phyloP scores from a whole-genome alignment of 306 rosid genomes.

The Malus asiatica region DNA sequence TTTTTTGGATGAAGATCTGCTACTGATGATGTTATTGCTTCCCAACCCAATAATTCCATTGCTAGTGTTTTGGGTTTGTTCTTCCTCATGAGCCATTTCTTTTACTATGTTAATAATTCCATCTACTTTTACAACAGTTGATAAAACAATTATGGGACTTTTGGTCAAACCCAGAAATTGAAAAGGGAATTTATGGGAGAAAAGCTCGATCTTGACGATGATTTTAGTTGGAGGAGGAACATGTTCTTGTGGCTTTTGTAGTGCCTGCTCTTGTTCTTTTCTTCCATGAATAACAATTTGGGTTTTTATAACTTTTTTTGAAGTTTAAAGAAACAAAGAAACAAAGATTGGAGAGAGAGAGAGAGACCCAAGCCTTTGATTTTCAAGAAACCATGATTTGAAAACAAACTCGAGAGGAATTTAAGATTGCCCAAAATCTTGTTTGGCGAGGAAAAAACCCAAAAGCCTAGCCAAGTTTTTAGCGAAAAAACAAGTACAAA shows the following conservation, averaged over 20 bases:
- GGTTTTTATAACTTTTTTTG: not conserved
- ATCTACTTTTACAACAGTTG: slow-evolving; percentile 12
- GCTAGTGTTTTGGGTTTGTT: slow-evolving; percentile 34
- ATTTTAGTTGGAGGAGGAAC: not conserved
- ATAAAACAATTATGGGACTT: not conserved
- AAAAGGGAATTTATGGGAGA: not conserved
- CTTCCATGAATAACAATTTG: not conserved
- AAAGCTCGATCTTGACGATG: not conserved
- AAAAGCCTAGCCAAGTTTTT: slow-evolving; percentile 24
- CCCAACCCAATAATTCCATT: slow-evolving; percentile 14
- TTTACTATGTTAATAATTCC: slow-evolving; percentile 23
- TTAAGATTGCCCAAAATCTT: slow-evolving; percentile 31
- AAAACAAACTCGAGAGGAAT: slow-evolving; percentile 4
- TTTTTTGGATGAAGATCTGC: slow-evolving; percentile 46
- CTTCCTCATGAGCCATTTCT: slow-evolving; percentile 42
- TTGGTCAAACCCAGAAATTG: slow-evolving; percentile 8
- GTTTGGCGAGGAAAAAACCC: slow-evolving; percentile 33
- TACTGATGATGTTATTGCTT: not conserved
- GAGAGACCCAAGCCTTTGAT: slow-evolving; percentile 7
- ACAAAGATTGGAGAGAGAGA: slow-evolving; percentile 5
- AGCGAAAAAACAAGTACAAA: slow-evolving; percentile 8
- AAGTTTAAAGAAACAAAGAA: slow-evolving; percentile 19
- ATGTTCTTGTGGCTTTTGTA: not conserved
- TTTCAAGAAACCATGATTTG: slow-evolving; percentile 12
- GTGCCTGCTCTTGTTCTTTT: not conserved